phyloP scores from a whole-genome alignment of 1,284 basidiomycete species.

The Trametes polyzona region DNA sequence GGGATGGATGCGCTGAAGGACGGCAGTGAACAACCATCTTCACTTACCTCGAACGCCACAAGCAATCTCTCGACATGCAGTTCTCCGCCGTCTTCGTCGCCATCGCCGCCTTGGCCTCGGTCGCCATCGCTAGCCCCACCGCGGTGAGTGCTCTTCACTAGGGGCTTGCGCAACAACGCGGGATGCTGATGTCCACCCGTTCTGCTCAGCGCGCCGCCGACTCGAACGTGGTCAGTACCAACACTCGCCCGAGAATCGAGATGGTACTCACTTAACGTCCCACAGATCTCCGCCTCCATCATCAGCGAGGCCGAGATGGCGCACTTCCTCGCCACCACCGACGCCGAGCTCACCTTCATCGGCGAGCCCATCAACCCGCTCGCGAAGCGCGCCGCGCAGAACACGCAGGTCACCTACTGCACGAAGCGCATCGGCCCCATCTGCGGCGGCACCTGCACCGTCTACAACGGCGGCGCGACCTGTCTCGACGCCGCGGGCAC shows the following conservation, averaged over 20 bases:
- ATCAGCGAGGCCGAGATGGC: neutral
- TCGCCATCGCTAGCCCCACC: neutral
- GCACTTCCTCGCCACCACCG: constrained; percentile 4
- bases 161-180: neutral
- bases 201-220: neutral
- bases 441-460: constrained; percentile 7
- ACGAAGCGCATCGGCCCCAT: neutral
- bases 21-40: neutral
- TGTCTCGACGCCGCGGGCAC: constrained; percentile 4
- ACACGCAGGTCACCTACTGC: constrained; percentile 3
- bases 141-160: neutral
- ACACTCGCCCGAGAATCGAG: neutral
- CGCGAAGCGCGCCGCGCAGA: constrained; percentile 3
- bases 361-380: constrained; percentile 2
- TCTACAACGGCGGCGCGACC: constrained; percentile 1
- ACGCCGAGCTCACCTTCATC: constrained; percentile 8
- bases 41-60: neutral
- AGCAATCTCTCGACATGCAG: neutral
- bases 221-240: neutral
- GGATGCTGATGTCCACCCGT: neutral
- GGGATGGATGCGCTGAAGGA: no score
- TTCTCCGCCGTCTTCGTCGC: constrained; percentile 1
- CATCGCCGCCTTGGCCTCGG: neutral
- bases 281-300: neutral
- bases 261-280: neutral